Evolutionary conservation across 1,284 basidiomycete genomes (phyloP), one percentile per base, ranked within the genome.

Genomic region (Irpex rosettiformis): DNA sequence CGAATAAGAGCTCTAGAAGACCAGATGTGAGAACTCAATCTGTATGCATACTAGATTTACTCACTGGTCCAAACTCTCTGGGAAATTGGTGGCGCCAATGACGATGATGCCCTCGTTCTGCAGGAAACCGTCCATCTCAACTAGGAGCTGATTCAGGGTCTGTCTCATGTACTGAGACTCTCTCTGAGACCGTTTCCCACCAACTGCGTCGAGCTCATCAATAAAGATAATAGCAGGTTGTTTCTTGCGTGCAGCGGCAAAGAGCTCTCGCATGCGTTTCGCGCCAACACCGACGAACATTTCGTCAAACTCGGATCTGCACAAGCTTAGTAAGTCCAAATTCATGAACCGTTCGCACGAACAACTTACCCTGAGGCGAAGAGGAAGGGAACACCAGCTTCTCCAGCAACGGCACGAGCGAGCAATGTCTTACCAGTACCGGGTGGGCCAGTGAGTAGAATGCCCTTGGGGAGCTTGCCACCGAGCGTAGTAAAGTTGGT

Each of bases 381-480:
- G 72, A 95, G 88, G 78, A 95, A 95, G 2, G 92, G 91, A 13
- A 98, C 95, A 45, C 92, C 96, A 10, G 96, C 97, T 76, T 99
- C 96, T 56, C 97, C 97, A 13, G 96, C 96, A 4, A 98, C 92
- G 10, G 96, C 96, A 60, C 96, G 82, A 3, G 96, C 96, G 11
- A 99, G 81, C 81, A 98, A 86, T 1, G 96, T 99, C 79, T 98
- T 98, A 71, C 96, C 96, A 21, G 96, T 98, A 66, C 96, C 93
- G 27, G 91, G 91, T 29, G 89, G 86, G 33, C 94, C 94, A 25
- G 93, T 96, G 45, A 97, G 81, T 8, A 97, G 78, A 48, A 97
- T 87, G 67, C 95, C 95, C 71, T 96, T 95, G 1, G 96, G 93
- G 21, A 97, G 78, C 72, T 91, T 92, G 7, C 95, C 96, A 56